Conservation (phyloP, 164 flowering plant species). For the Stephania yunnanensis region DNA sequence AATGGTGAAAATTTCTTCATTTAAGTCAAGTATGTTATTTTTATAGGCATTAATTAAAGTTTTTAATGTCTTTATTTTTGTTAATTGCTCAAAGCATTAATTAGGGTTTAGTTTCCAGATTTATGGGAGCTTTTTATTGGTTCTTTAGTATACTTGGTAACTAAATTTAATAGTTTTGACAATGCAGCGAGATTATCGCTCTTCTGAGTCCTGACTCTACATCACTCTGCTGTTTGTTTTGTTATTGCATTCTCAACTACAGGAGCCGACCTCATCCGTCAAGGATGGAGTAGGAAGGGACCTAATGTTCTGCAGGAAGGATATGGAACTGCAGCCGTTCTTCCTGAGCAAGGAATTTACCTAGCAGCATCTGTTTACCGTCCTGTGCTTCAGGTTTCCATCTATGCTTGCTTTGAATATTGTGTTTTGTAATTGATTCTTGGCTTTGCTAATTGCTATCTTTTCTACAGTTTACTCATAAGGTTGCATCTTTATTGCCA, state of each 20-base stretch:
- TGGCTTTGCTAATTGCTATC: conserved; percentile 12
- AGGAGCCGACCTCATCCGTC: conserved; percentile 77
- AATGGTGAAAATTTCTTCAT: too few species aligned
- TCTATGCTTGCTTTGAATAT: conserved; percentile 4
- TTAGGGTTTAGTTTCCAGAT: too few species aligned
- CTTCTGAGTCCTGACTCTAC: too few species aligned
- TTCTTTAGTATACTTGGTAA: too few species aligned
- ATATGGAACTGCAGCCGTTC: conserved; percentile 88
- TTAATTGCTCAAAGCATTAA: too few species aligned
- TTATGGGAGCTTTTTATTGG: too few species aligned
- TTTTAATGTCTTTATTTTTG: too few species aligned
- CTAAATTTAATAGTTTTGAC: too few species aligned
- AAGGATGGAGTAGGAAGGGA: conserved; percentile 86
- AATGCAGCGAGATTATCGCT: too few species aligned
- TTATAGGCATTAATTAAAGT: too few species aligned
- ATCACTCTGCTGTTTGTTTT: background rate
- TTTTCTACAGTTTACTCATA: conserved; percentile 82
- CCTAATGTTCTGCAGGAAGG: conserved; percentile 84
- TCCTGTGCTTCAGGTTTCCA: conserved; percentile 83
- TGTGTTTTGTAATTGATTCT: conserved; percentile 1
- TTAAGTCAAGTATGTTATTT: too few species aligned
- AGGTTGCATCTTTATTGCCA: conserved; percentile 81
- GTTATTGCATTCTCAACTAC: conserved; percentile 1
- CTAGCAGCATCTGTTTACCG: conserved; percentile 91
- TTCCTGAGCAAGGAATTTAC: conserved; percentile 97